phyloP scores from a whole-genome alignment of 495 filamentous ascomycete species.

The Neurospora sp. region DNA sequence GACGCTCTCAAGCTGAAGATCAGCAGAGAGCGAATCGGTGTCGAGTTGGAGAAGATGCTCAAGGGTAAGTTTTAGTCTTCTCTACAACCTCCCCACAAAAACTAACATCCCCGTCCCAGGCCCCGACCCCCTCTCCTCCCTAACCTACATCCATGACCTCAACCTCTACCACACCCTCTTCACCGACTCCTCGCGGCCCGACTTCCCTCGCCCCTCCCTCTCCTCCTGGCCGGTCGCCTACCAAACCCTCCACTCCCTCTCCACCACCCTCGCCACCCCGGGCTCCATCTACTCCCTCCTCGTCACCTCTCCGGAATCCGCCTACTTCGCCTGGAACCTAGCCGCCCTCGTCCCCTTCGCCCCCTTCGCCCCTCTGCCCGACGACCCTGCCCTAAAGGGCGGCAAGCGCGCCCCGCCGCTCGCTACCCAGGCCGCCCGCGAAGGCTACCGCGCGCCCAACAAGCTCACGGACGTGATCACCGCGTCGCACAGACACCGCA shows the following conservation, averaged over 20 bases:
- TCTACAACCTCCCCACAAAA: not conserved
- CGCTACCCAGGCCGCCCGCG: constrained; percentile 49
- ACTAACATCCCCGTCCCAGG: constrained; percentile 29
- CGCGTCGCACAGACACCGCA: constrained; percentile 47
- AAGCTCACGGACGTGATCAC: constrained; percentile 58
- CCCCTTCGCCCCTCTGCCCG: constrained; percentile 60
- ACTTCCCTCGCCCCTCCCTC: constrained; percentile 28
- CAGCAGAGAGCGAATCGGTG: constrained; percentile 75
- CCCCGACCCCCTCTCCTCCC: constrained; percentile 54
- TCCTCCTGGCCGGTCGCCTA: constrained; percentile 41
- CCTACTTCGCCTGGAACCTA: constrained; percentile 66
- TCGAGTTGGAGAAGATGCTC: constrained; percentile 86
- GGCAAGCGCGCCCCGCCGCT: constrained; percentile 38
- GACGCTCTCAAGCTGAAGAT: constrained; percentile 79
- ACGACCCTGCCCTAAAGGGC: constrained; percentile 26
- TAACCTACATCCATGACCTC: constrained; percentile 65
- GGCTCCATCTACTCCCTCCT: constrained; percentile 44
- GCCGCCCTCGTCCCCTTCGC: constrained; percentile 70
- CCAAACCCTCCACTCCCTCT: constrained; percentile 35
- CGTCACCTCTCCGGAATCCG: constrained; percentile 47
- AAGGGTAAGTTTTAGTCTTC: constrained; percentile 46
- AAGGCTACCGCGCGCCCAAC: constrained; percentile 72
- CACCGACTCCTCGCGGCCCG: constrained; percentile 44
- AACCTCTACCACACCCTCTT: constrained; percentile 75
- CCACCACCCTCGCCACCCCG: constrained; percentile 33